These are phyloP conservation scores for Neopestalotiopsis rosae DNA, from an alignment of 2,329 filamentous ascomycete genomes.

Conservation along the genomic window DNA sequence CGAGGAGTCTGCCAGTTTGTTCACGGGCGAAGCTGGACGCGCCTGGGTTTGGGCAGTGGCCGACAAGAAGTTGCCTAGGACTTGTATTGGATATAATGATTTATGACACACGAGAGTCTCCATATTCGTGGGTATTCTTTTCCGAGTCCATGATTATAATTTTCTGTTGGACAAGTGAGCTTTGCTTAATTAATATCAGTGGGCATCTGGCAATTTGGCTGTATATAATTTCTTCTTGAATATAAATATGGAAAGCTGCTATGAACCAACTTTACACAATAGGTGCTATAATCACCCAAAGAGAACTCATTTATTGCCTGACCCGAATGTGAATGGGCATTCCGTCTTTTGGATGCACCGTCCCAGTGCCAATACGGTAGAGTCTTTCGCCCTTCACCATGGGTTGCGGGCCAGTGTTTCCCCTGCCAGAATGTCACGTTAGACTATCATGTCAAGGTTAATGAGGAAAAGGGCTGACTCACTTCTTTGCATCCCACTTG, in stretches of 20 bases:
- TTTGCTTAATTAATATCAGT: background rate
- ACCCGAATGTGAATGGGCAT: constrained; percentile 11
- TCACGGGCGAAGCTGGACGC: constrained; percentile 34
- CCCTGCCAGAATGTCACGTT: background rate
- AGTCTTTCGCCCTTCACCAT: constrained; percentile 10
- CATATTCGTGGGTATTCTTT: too few species aligned
- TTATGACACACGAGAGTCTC: constrained; percentile 22
- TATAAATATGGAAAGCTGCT: background rate
- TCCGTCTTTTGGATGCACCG: constrained; percentile 15
- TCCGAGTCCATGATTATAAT: background rate
- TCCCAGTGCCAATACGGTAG: constrained; percentile 13
- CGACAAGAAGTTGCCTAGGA: constrained; percentile 21
- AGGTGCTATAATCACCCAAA: background rate
- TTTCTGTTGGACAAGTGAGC: background rate
- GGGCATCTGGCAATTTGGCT: background rate
- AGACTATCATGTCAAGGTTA: background rate
- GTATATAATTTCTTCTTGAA: background rate
- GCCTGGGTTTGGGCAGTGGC: constrained; percentile 35
- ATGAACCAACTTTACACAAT: background rate
- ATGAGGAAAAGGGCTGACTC: background rate
- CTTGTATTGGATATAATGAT: constrained; percentile 35
- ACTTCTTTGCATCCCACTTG: constrained; percentile 36
- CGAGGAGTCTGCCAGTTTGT: constrained; percentile 27
- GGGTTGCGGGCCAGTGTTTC: background rate
- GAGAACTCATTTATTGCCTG: background rate